A percentile compares a stretch with the other conserved stretches of the same genome.
These are phyloP conservation scores for Chlamydomonas applanata DNA, from an alignment of 139 green algal genomes.

Conservation along the genomic window DNA sequence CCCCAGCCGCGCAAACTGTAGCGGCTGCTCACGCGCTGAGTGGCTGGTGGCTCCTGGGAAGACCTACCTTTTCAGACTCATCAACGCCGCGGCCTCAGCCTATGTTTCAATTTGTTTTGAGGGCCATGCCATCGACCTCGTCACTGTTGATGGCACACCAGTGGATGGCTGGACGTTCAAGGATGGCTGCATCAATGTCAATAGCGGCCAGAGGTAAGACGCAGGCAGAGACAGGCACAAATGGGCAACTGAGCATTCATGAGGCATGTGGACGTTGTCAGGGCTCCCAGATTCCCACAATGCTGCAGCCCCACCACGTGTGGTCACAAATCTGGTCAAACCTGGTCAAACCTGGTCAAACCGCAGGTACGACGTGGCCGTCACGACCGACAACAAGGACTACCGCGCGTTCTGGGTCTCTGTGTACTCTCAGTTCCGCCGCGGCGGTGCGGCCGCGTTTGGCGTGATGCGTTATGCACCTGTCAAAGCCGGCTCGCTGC, in stretches of 20 bases:
- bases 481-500: constrained; percentile 13
- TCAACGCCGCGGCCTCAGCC: constrained; percentile 43
- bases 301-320: too few species aligned
- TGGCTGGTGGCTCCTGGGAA: constrained; percentile 36
- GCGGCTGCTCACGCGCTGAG: constrained; percentile 22
- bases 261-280: too few species aligned
- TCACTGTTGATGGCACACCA: constrained; percentile 51
- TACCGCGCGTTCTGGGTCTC: constrained; percentile 54
- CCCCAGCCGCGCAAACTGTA: not conserved
- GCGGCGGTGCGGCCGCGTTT: constrained; percentile 36
- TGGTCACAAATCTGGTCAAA: too few species aligned
- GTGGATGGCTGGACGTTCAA: constrained; percentile 25
- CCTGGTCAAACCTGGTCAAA: not conserved
- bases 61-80: constrained; percentile 51
- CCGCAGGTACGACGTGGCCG: constrained; percentile 49
- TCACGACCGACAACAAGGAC: constrained; percentile 36
- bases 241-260: not conserved
- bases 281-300: too few species aligned
- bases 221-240: too few species aligned
- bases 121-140: constrained; percentile 49
- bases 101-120: constrained; percentile 68
- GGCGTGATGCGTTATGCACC: constrained; percentile 42
- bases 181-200: constrained; percentile 58
- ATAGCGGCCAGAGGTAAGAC: constrained; percentile 60
- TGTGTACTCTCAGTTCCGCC: constrained; percentile 36